Evolutionary conservation across 2,329 filamentous ascomycete genomes (phyloP), one percentile per base, ranked within the genome.

Genomic region (Thelonectria blattea): DNA sequence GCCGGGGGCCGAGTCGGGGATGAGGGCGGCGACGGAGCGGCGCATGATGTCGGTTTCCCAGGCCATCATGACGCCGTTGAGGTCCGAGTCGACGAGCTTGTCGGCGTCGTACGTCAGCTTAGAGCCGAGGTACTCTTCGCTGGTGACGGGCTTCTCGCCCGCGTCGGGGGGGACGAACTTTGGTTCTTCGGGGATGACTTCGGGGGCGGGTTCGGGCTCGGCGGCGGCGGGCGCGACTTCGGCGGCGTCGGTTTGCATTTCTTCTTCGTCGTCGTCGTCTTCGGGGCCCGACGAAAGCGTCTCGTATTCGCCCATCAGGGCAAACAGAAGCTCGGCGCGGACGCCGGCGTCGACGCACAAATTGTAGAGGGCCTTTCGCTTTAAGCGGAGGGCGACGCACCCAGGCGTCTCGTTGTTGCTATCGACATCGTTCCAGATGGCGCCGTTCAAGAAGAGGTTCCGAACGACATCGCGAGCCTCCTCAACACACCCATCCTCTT

Each of bases 401-500:
- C 93, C 95, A 0, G 95, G 93, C 3, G 95, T 98, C 81, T 98
- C 94, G 69, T 92, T 85, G 68, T 91, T 89, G 66, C 82, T 79
- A 75, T 98, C 92, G 57, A 98, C 81, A 74, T 97, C 93, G 78
- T 99, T 99, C 95, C 95, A 99, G 68, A 98, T 97, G 11, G 92
- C 95, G 32, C 95, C 95, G 68, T 91, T 90, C 71, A 93, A 85
- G 61, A 98, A 87, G 8, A 98, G 83, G 71, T 95, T 85, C 67
- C 86, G 85, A 5, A 97, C 80, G 0, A 89, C 89, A 53, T 88
- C 85, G 56, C 84, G 83, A 3, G 88, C 91, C 41, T 85, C 84
- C 48, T 88, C 84, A 32, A 90, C 75, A 24, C 76, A 73, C 54
- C 77, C 68, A 24, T 79, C 76, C 22, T 79, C 77, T 3, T 75